Evolutionary conservation across 164 flowering plant species (phyloP).

Genomic region (Amborella trichopoda): DNA sequence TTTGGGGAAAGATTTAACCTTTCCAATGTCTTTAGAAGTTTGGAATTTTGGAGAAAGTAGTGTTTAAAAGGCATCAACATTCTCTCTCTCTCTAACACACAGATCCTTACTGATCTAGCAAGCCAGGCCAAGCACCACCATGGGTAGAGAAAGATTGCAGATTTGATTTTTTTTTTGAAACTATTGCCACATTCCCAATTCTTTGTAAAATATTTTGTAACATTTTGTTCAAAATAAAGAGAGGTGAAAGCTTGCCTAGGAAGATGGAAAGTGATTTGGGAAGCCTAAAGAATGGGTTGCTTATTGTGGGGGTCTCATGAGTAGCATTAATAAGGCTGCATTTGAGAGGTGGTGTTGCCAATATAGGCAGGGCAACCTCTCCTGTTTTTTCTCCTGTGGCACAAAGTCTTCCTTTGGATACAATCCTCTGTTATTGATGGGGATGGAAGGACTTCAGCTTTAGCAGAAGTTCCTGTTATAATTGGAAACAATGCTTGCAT

Average conservation of each 20-base stretch:
- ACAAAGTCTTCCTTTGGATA: conserved; percentile 52
- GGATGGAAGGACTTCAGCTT: conserved; percentile 81
- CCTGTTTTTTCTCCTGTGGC: conserved; percentile 47
- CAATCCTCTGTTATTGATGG: conserved; percentile 44
- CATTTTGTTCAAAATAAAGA: too few relatives aligned
- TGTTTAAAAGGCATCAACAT: too few relatives aligned
- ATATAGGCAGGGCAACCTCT: conserved; percentile 52
- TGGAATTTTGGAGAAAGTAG: too few relatives aligned
- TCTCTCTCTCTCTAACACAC: too few relatives aligned
- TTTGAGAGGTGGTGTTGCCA: conserved; percentile 40
- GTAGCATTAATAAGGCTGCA: conserved; percentile 29
- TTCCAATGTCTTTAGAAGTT: too few relatives aligned
- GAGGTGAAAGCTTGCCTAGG: conserved; percentile 29
- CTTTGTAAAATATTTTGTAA: too few relatives aligned
- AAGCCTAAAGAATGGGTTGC: conserved; percentile 14
- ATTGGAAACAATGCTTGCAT: conserved; percentile 30
- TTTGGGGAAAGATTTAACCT: too few relatives aligned
- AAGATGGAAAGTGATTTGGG: conserved; percentile 15
- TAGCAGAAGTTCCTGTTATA: conserved; percentile 61
- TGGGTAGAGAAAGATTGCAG: too few relatives aligned
- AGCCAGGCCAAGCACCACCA: too few relatives aligned
- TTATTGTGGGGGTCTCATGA: conserved; percentile 16
- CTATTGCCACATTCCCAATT: too few relatives aligned
- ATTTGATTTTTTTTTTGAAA: too few relatives aligned
- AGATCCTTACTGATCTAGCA: too few relatives aligned